Evolutionary conservation across 352 stramenopile genomes (phyloP).

Genomic region (Phytophthora meadii): DNA sequence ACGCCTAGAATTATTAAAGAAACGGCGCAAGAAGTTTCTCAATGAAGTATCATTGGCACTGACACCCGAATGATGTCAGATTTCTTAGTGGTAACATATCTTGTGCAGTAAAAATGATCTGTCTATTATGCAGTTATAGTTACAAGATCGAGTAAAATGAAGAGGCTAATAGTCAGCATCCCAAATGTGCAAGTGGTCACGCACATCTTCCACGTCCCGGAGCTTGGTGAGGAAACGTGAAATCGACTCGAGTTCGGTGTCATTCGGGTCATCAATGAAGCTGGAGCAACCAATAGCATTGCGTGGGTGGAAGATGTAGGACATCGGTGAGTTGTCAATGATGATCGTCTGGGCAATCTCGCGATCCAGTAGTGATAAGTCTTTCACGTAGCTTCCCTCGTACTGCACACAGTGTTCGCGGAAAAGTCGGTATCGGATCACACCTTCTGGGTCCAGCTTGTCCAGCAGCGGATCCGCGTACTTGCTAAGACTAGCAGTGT

Average conservation of each 20-base stretch:
- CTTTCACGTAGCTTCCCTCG: slow-evolving; percentile 97
- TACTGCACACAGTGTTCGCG: slow-evolving; percentile 97
- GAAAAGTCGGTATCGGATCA: slow-evolving; percentile 92
- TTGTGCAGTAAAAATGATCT: too few species aligned
- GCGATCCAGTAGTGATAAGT: slow-evolving; percentile 95
- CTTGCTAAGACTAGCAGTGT: slow-evolving; percentile 97
- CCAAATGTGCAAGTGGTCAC: slow-evolving; percentile 76
- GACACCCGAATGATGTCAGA: too few species aligned
- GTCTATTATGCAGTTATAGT: too few species aligned
- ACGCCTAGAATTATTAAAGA: too few species aligned
- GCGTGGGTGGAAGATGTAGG: slow-evolving; percentile 97
- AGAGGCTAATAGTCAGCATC: slow-evolving; percentile 61
- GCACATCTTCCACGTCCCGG: slow-evolving; percentile 64
- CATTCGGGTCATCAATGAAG: slow-evolving; percentile 92
- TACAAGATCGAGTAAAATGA: too few species aligned
- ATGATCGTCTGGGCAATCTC: slow-evolving; percentile 96
- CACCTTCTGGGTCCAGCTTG: slow-evolving; percentile 91
- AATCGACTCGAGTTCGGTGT: slow-evolving; percentile 91
- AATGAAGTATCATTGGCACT: too few species aligned
- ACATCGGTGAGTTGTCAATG: slow-evolving; percentile 99
- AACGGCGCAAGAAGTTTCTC: too few species aligned
- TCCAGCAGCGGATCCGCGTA: slow-evolving; percentile 98
- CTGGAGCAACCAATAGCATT: slow-evolving; percentile 84
- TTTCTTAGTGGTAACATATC: too few species aligned
- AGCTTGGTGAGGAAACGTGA: slow-evolving; percentile 67